Evolutionary conservation across 768 basidiomycete genomes (phyloP), one percentile per base, ranked within the genome.

Genomic region (Tricholoma sp.): DNA sequence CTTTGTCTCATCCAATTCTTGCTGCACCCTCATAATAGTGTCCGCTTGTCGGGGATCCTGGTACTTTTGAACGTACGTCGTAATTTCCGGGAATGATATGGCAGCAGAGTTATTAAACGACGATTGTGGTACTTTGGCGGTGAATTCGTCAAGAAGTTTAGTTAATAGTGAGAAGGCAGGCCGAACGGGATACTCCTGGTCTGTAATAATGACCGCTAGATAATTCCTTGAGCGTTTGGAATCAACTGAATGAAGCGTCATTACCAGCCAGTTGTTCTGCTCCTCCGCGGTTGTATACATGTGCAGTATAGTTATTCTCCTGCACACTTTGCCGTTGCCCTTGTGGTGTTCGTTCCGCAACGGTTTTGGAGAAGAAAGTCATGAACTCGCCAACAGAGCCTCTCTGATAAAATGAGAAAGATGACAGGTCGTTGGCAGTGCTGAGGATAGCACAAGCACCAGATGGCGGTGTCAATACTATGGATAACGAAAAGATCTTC

Each of bases 1-100:
- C 88, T 99, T 99, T 3, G 97, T 98, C 77, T 99, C 97, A 70
- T 99, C 97, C 54, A 99, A 74, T 69, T 99, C 97, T 67, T 94
- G 89, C 72, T 99, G 97, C 11, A 99, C 97, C 62, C 88, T 83
- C 95, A 98, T 96, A 68, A 99, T 98, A 18, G 91, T 88, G 75
- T 99, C 96, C 5, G 96, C 96, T 74, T 98, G 94, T 62, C 85
- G 82, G 9, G 96, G 96, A 72, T 99, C 96, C 74, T 99, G 96
- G 70, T 97, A 98, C 73, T 94, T 96, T 69, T 83, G 77, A 43
- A 98, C 73, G 69, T 94, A 98, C 5, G 77, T 79, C 46, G 83
- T 77, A 67, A 89, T 82, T 65, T 84, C 86, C 47, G 85, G 86
- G 80, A 88, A 98, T 50, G 81, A 85, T 69, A 88, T 90, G 5